phyloP scores from a whole-genome alignment of 371 early-diverging fungal genomes.

The Furculomyces boomerangus region DNA sequence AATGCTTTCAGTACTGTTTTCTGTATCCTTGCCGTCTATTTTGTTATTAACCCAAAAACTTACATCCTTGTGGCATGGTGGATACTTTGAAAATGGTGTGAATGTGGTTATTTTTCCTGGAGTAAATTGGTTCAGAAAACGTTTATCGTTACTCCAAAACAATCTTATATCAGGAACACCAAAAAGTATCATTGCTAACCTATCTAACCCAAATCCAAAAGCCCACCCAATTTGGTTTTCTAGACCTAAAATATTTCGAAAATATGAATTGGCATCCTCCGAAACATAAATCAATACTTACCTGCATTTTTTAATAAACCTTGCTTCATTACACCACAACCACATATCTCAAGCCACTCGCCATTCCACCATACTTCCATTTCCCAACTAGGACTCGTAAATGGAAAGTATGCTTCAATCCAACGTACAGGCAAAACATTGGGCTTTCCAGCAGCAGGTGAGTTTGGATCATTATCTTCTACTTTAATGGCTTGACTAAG shows the following conservation, averaged over 20 bases:
- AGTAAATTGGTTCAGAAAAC: constrained; percentile 74
- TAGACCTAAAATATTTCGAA: constrained; percentile 7
- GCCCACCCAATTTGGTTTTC: constrained; percentile 84
- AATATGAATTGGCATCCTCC: neutral
- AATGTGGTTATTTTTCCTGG: constrained; percentile 29
- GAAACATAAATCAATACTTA: neutral
- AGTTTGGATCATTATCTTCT: neutral
- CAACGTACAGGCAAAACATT: constrained; percentile 49
- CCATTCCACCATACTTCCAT: constrained; percentile 83
- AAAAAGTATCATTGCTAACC: constrained; percentile 92
- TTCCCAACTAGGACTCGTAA: constrained; percentile 93
- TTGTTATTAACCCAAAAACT: constrained; percentile 72
- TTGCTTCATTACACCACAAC: constrained; percentile 85
- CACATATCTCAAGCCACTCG: constrained; percentile 89
- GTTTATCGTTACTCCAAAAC: constrained; percentile 85
- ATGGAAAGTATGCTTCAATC: constrained; percentile 91
- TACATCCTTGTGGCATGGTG: constrained; percentile 78
- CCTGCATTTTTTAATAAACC: constrained; percentile 56
- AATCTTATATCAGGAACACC: constrained; percentile 90
- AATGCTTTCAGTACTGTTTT: neutral
- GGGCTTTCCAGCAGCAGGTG: constrained; percentile 1
- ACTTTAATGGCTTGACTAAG: constrained; percentile 9
- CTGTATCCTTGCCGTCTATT: too few species aligned
- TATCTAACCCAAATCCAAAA: constrained; percentile 89
- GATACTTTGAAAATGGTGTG: constrained; percentile 18